Evolutionary conservation across 108 stramenopile species (phyloP).

Genomic region (Nitzschia sp.): DNA sequence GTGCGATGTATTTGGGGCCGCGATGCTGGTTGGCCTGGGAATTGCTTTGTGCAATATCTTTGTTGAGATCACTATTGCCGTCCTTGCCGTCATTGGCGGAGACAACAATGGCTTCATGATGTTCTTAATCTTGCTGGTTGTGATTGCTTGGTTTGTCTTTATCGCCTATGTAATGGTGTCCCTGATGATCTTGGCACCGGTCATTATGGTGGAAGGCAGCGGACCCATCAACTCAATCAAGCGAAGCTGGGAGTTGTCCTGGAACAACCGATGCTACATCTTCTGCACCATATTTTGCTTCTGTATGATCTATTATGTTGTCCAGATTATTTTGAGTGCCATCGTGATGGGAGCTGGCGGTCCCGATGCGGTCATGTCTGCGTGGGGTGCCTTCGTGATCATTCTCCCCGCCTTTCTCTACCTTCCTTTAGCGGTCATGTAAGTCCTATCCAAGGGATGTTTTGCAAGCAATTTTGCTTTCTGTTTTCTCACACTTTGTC

Average conservation of each 20-base stretch:
- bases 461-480: too few relatives aligned
- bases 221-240: slow-evolving; percentile 1
- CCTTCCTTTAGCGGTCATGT: background rate
- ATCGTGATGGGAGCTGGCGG: background rate
- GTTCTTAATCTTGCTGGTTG: background rate
- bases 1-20: background rate
- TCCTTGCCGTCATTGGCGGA: background rate
- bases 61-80: background rate
- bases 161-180: background rate
- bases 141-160: background rate
- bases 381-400: background rate
- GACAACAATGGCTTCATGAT: background rate
- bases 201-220: background rate
- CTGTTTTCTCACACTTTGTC: too few relatives aligned
- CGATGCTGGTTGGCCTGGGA: background rate
- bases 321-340: background rate
- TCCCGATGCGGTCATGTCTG: background rate
- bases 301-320: background rate
- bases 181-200: background rate
- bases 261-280: slow-evolving; percentile 7
- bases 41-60: background rate
- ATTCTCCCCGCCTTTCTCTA: background rate
- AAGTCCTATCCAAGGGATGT: too few relatives aligned
- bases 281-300: slow-evolving; percentile 1
- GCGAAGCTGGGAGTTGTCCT: background rate